These are phyloP conservation scores for Solanum gandarillasii DNA, from an alignment of 257 asterid species.

Conservation along the genomic window DNA sequence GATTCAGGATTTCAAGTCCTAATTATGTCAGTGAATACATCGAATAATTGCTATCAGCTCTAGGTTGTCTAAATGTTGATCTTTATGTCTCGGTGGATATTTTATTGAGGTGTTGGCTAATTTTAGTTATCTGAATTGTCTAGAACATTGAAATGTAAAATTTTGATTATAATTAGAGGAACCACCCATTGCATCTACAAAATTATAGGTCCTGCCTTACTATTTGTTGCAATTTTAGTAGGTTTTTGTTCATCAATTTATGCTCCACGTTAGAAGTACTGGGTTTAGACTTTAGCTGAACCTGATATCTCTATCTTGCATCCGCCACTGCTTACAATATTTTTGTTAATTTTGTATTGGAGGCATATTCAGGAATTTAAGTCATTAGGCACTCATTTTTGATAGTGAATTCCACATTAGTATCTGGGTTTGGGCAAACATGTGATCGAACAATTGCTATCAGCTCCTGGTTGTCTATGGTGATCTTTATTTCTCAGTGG, in stretches of 20 bases:
- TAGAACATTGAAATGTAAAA: not conserved
- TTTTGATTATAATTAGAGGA: not conserved
- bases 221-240: not conserved
- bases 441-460: not conserved
- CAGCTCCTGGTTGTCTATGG: not conserved
- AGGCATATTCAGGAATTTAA: not conserved
- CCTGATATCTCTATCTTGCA: not conserved
- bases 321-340: not conserved
- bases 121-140: not conserved
- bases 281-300: not conserved
- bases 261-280: not conserved
- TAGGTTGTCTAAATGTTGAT: not conserved
- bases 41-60: not conserved
- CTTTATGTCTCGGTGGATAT: not conserved
- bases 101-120: not conserved
- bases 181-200: not conserved
- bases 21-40: not conserved
- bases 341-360: no score
- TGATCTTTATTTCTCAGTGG: not conserved
- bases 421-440: not conserved
- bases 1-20: not conserved
- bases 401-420: not conserved
- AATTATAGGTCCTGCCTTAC: not conserved
- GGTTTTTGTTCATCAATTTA: not conserved
- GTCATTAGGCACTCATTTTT: not conserved